phyloP scores from a whole-genome alignment of 1,284 basidiomycete species.

The Paramarasmius palmivorus region DNA sequence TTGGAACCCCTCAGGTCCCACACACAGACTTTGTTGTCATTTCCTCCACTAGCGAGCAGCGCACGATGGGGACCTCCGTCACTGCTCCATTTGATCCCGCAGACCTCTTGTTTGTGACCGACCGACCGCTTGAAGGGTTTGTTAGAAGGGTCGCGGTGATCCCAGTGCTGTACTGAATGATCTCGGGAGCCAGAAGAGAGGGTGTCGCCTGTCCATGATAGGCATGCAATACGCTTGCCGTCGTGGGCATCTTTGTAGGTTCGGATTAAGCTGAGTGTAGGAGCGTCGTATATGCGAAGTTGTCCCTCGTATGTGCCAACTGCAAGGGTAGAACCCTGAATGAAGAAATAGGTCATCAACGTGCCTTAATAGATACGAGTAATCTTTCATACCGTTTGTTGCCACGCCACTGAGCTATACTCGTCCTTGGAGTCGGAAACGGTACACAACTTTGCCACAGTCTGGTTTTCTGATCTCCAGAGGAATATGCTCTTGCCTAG shows the following conservation, averaged over 20 bases:
- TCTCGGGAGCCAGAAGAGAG: conserved; percentile 92
- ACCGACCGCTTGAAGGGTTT: conserved; percentile 77
- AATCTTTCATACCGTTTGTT: conserved; percentile 68
- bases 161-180: conserved; percentile 87
- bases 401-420: conserved; percentile 89
- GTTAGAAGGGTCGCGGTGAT: conserved; percentile 75
- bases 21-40: conserved; percentile 97
- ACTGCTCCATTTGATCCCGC: conserved; percentile 91
- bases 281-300: neutral
- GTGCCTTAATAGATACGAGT: conserved; percentile 22
- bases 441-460: conserved; percentile 91
- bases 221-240: conserved; percentile 85
- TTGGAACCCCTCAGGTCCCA: conserved; percentile 81
- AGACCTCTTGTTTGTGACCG: conserved; percentile 93
- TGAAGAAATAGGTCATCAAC: neutral
- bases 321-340: conserved; percentile 52
- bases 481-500: conserved; percentile 91
- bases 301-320: conserved; percentile 85
- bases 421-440: conserved; percentile 61
- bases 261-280: neutral
- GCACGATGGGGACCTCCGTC: conserved; percentile 48
- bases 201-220: conserved; percentile 92
- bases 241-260: conserved; percentile 89
- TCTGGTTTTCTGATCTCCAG: conserved; percentile 93
- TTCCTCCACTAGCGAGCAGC: conserved; percentile 91